phyloP scores from a whole-genome alignment of 805 yeast genomes.

The Brettanomyces bruxellensis region DNA sequence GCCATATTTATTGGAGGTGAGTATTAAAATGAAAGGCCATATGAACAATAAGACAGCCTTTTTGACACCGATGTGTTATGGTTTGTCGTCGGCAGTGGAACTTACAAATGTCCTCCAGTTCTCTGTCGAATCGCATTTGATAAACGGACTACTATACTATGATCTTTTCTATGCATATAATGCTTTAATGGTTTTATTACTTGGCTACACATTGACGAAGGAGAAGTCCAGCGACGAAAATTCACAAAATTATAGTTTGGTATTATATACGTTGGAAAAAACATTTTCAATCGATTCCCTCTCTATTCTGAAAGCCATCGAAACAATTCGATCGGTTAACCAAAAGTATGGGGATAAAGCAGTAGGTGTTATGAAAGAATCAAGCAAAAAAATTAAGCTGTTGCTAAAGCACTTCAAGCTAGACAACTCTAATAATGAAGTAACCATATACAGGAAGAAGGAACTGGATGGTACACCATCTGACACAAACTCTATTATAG shows the following conservation, averaged over 20 bases:
- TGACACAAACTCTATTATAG: too few species aligned
- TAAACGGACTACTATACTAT: slow-evolving; percentile 26
- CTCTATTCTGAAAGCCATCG: slow-evolving; percentile 9
- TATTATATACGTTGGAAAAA: slow-evolving; percentile 4
- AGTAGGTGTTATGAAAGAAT: slow-evolving; percentile 24
- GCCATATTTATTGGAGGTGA: slow-evolving; percentile 26
- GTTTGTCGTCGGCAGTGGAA: slow-evolving; percentile 24
- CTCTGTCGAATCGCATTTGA: slow-evolving; percentile 6
- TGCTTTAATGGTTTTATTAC: slow-evolving; percentile 25
- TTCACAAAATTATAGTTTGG: slow-evolving; percentile 3
- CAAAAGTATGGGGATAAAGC: slow-evolving; percentile 7
- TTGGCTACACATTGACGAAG: slow-evolving; percentile 22
- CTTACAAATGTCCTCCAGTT: slow-evolving; percentile 18
- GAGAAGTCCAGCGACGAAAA: slow-evolving; percentile 4
- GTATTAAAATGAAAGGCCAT: slow-evolving; percentile 15
- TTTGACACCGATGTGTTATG: slow-evolving; percentile 21
- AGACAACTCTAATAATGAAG: background rate
- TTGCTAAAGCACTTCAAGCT: slow-evolving; percentile 13
- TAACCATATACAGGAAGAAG: too few species aligned
- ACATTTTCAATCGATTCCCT: slow-evolving; percentile 5
- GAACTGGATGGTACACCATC: too few species aligned
- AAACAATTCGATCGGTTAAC: slow-evolving; percentile 10
- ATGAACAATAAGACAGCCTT: slow-evolving; percentile 21
- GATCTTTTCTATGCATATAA: slow-evolving; percentile 31
- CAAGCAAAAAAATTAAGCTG: slow-evolving; percentile 24